Conservation (phyloP, 495 filamentous ascomycete genomes). For the Aspergillus asperescens region DNA sequence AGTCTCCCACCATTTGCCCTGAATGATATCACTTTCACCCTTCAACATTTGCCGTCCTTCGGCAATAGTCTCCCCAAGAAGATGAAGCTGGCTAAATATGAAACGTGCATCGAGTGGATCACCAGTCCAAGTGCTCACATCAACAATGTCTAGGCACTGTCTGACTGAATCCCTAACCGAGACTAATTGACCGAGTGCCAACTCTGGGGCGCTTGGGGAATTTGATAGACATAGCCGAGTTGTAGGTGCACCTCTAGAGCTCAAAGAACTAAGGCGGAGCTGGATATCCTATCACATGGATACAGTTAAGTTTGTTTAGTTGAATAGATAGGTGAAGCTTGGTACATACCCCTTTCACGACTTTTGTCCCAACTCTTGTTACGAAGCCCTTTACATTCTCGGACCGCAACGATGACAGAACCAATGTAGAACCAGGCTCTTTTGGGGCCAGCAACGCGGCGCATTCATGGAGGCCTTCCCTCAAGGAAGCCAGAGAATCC, state of each 20-base stretch:
- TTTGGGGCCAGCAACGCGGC: slow-evolving; percentile 72
- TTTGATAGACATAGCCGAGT: slow-evolving; percentile 54
- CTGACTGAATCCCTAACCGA: slow-evolving; percentile 69
- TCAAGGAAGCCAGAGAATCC: slow-evolving; percentile 68
- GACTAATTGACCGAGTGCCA: slow-evolving; percentile 63
- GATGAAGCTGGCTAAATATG: slow-evolving; percentile 71
- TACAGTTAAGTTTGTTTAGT: background rate
- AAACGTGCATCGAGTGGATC: slow-evolving; percentile 56
- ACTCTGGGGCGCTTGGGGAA: slow-evolving; percentile 42
- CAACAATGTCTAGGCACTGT: slow-evolving; percentile 69
- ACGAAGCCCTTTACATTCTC: slow-evolving; percentile 90
- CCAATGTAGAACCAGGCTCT: slow-evolving; percentile 80
- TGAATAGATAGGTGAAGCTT: background rate
- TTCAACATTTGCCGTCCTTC: slow-evolving; percentile 57
- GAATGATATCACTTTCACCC: slow-evolving; percentile 44
- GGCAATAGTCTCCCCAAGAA: slow-evolving; percentile 68
- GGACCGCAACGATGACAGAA: slow-evolving; percentile 77
- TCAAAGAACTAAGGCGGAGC: slow-evolving; percentile 44
- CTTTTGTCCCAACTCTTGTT: slow-evolving; percentile 69
- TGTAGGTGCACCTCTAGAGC: slow-evolving; percentile 38
- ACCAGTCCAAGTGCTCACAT: slow-evolving; percentile 65
- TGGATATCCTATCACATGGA: slow-evolving; percentile 42
- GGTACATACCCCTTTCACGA: slow-evolving; percentile 67
- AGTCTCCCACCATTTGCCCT: slow-evolving; percentile 54
- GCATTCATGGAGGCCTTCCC: slow-evolving; percentile 85